Evolutionary conservation across 192 early-diverging fungal genomes (phyloP).

Genomic region (Coemansia umbellata): DNA sequence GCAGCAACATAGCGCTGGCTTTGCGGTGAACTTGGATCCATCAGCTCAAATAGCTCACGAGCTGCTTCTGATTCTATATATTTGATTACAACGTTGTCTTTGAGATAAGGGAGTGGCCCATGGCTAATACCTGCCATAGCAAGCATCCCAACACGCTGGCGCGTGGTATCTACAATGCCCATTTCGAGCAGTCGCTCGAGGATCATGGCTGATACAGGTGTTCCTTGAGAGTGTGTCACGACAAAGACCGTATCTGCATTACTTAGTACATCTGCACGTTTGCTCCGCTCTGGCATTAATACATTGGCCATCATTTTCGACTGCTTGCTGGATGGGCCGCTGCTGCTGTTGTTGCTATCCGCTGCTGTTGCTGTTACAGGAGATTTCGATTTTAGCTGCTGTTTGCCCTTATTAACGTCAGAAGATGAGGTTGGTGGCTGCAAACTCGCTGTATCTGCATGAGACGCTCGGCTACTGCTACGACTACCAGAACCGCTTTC

Average conservation of each 20-base stretch:
- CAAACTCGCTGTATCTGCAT: too few species aligned
- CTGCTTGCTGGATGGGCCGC: slow-evolving; percentile 15
- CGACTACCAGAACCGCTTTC: background rate
- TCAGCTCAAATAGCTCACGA: slow-evolving; percentile 91
- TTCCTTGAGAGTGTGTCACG: slow-evolving; percentile 92
- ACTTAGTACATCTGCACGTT: slow-evolving; percentile 25
- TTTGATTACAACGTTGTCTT: slow-evolving; percentile 78
- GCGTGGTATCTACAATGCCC: slow-evolving; percentile 57
- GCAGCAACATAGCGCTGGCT: slow-evolving; percentile 69
- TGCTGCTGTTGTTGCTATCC: background rate
- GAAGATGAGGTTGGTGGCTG: background rate
- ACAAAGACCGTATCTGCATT: slow-evolving; percentile 74
- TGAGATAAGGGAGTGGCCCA: slow-evolving; percentile 81
- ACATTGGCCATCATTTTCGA: slow-evolving; percentile 23
- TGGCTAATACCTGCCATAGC: slow-evolving; percentile 94
- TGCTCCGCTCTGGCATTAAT: slow-evolving; percentile 29
- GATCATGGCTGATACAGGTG: slow-evolving; percentile 79
- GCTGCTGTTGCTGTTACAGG: background rate
- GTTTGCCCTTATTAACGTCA: slow-evolving; percentile 1
- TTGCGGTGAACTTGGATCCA: slow-evolving; percentile 69
- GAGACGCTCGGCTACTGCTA: slow-evolving; percentile 3
- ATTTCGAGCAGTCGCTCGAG: slow-evolving; percentile 69
- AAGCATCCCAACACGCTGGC: slow-evolving; percentile 73
- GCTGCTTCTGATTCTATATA: slow-evolving; percentile 89
- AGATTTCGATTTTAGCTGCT: background rate